phyloP scores from a whole-genome alignment of 1,284 basidiomycete species.

The Stygiomarasmius scandens region DNA sequence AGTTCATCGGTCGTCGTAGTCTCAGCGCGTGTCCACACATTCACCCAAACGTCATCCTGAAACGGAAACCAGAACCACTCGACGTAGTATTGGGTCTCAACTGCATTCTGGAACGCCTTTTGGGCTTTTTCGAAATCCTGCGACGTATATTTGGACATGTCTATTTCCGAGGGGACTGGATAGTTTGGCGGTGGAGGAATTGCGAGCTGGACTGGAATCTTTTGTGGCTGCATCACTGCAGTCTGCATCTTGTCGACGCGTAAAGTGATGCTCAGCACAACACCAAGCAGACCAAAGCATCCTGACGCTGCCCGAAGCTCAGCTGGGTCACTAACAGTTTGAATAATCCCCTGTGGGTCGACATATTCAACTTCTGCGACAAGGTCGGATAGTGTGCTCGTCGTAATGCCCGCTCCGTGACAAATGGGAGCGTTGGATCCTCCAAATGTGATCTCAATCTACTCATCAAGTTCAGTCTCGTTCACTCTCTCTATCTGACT shows the following conservation, averaged over 20 bases:
- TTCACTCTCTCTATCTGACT: no score
- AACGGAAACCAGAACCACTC: constrained; percentile 20
- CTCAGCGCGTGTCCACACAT: constrained; percentile 10
- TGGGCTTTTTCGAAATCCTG: constrained; percentile 4
- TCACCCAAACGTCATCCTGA: constrained; percentile 16
- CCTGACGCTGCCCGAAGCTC: constrained; percentile 15
- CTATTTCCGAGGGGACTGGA: constrained; percentile 6
- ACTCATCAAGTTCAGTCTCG: not conserved
- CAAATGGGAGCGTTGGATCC: constrained; percentile 14
- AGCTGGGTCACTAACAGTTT: constrained; percentile 10
- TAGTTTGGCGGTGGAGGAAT: constrained; percentile 12
- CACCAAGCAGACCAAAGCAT: constrained; percentile 15
- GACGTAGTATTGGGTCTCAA: constrained; percentile 16
- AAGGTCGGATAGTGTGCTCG: constrained; percentile 12
- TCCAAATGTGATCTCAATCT: constrained; percentile 15
- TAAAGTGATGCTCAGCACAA: constrained; percentile 15
- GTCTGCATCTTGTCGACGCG: constrained; percentile 15
- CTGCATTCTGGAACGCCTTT: constrained; percentile 6
- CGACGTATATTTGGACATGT: constrained; percentile 7
- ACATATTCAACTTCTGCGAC: constrained; percentile 17
- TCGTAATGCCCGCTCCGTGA: constrained; percentile 13
- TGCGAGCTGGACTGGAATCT: constrained; percentile 9
- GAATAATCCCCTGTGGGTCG: constrained; percentile 13
- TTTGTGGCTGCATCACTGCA: constrained; percentile 14
- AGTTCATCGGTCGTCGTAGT: not conserved